Base-by-base conservation (phyloP, 1,284 basidiomycete species). In the Mycena sp. region DNA sequence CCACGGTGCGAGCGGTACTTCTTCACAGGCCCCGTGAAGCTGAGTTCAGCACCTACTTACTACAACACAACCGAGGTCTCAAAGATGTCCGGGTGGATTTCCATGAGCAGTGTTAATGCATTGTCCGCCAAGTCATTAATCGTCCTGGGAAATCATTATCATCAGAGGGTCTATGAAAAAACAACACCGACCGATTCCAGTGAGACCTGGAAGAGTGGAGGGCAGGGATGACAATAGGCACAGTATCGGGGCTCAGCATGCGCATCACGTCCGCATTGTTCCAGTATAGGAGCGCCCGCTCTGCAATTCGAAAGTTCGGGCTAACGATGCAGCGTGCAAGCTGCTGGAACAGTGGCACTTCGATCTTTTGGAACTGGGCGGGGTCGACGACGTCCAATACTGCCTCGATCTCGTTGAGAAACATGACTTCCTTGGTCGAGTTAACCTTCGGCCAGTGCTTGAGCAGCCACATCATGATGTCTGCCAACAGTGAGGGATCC, bases 351-450 rank as follows among this genome's bases (percentile, higher is more conserved):
- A 99, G 83, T 1, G 94, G 90, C 38, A 95, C 85, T 79, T 98
- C 93, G 69, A 99, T 94, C 86, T 99, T 99, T 77, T 92, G 92
- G 81, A 99, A 99, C 78, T 99, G 97, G 63, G 85, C 86, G 9
- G 96, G 95, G 76, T 99, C 97, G 71, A 98, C 99, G 60, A 99
- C 98, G 77, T 99, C 98, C 65, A 99, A 81, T 19, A 99, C 95
- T 81, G 99, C 98, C 78, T 99, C 98, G 62, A 99, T 95, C 82
- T 99, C 98, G 80, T 99, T 99, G 68, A 99, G 84, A 83, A 95
- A 99, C 98, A 99, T 99, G 79, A 99, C 98, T 77, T 99, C 98
- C 81, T 99, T 99, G n/a, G 96, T 96, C 49, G 95, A 97, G 79
- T 99, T 99, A 72, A 99, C 97, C 80, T 99, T 99, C 45, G 98